phyloP scores from a whole-genome alignment of 1,284 basidiomycete species.

The Boletus hoseneyae region DNA sequence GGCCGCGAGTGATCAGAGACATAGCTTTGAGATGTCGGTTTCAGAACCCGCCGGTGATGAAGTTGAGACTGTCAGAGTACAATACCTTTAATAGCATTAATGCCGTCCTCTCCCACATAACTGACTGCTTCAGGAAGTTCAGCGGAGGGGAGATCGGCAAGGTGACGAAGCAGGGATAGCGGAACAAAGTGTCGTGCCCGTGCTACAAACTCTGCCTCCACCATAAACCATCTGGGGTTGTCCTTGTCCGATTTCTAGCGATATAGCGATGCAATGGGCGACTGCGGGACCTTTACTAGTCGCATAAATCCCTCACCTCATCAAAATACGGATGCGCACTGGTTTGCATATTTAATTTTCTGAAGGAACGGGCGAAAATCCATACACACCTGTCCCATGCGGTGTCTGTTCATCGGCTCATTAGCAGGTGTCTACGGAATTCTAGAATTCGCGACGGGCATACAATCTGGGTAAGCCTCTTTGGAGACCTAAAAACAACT shows the following conservation, averaged over 20 bases:
- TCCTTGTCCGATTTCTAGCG: slow-evolving; percentile 70
- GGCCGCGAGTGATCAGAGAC: slow-evolving; percentile 79
- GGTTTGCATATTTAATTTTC: slow-evolving; percentile 4
- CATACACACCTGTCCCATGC: slow-evolving; percentile 79
- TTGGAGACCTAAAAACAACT: slow-evolving; percentile 56
- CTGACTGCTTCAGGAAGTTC: slow-evolving; percentile 51
- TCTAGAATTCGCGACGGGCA: slow-evolving; percentile 30
- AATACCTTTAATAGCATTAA: slow-evolving; percentile 60
- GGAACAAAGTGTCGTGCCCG: slow-evolving; percentile 77
- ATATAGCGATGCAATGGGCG: slow-evolving; percentile 1
- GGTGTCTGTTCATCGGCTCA: slow-evolving; percentile 54
- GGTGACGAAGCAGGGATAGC: slow-evolving; percentile 68
- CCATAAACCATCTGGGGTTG: slow-evolving; percentile 92
- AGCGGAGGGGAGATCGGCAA: slow-evolving; percentile 42
- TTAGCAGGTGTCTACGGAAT: slow-evolving; percentile 15
- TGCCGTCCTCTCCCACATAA: slow-evolving; percentile 61
- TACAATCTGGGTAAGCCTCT: slow-evolving; percentile 89
- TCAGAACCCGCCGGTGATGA: slow-evolving; percentile 3
- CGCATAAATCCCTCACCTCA: slow-evolving; percentile 42
- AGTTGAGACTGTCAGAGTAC: slow-evolving; percentile 3
- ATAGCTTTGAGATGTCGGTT: slow-evolving; percentile 46
- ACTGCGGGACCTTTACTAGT: slow-evolving; percentile 1
- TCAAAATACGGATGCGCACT: slow-evolving; percentile 89
- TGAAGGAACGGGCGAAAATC: slow-evolving; percentile 1
- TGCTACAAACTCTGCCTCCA: slow-evolving; percentile 72